phyloP scores from a whole-genome alignment of 2,329 filamentous ascomycete species.

The Botrytis paeoniae region DNA sequence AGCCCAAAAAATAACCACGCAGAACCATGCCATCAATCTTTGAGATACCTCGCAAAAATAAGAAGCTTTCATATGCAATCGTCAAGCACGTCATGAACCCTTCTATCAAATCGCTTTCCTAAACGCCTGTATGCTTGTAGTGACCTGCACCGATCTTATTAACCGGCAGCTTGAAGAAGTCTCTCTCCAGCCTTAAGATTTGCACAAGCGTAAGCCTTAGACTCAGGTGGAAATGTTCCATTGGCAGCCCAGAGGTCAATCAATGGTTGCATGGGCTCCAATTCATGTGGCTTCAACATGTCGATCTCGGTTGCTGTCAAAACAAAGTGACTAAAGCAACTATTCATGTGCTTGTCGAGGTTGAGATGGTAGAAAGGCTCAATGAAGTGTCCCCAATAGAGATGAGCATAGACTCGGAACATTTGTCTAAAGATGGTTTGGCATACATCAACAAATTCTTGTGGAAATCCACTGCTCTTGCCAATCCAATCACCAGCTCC shows the following conservation, averaged over 20 bases:
- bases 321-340: slow-evolving; percentile 82
- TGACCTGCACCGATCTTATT: slow-evolving; percentile 14
- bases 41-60: slow-evolving; percentile 5
- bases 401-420: slow-evolving; percentile 96
- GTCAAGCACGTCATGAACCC: slow-evolving; percentile 14
- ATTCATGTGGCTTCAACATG: slow-evolving; percentile 82
- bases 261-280: slow-evolving; percentile 93
- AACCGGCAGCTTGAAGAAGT: slow-evolving; percentile 42
- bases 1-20: slow-evolving; percentile 13
- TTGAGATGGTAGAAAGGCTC: slow-evolving; percentile 83
- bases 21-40: slow-evolving; percentile 13
- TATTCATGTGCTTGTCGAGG: slow-evolving; percentile 78
- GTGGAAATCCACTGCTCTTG: slow-evolving; percentile 88
- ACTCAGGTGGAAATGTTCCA: slow-evolving; percentile 78
- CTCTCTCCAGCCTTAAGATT: slow-evolving; percentile 60
- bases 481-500: slow-evolving; percentile 75
- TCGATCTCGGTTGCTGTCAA: slow-evolving; percentile 76
- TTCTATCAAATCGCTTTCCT: slow-evolving; percentile 20
- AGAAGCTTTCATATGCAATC: slow-evolving; percentile 19
- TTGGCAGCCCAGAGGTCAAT: slow-evolving; percentile 90
- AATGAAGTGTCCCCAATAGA: slow-evolving; percentile 94
- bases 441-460: slow-evolving; percentile 84
- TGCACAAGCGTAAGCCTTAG: slow-evolving; percentile 63
- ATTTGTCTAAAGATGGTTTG: slow-evolving; percentile 96
- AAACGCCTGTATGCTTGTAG: slow-evolving; percentile 19